These are phyloP conservation scores for Aspergillus nomiae DNA, from an alignment of 2,329 filamentous ascomycete species.

Conservation along the genomic window DNA sequence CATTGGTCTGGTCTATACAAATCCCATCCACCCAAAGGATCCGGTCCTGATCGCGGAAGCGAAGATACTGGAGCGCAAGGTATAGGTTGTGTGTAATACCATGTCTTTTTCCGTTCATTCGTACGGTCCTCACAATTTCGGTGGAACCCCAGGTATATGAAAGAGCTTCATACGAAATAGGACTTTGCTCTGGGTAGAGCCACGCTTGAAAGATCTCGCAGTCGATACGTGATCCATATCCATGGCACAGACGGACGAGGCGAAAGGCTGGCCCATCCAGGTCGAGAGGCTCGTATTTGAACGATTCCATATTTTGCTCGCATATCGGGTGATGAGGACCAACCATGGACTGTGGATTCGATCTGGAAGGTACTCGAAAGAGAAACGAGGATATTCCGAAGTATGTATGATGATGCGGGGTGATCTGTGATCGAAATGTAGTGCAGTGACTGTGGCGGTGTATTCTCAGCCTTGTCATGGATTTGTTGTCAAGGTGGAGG, in stretches of 20 bases:
- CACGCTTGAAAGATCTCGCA: not conserved
- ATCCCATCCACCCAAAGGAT: not conserved
- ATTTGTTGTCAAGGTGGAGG: no score
- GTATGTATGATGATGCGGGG: no score
- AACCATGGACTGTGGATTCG: no score
- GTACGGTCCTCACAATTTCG: not conserved
- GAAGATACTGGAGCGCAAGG: not conserved
- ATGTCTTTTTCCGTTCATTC: not conserved
- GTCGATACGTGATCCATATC: not conserved
- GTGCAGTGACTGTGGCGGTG: no score
- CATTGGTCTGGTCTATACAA: not conserved
- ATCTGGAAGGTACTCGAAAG: no score
- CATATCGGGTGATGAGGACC: no score
- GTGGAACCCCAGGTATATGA: not conserved
- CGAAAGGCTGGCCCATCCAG: not conserved
- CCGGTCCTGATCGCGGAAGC: not conserved
- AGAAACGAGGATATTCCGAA: no score
- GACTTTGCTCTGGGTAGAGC: not conserved
- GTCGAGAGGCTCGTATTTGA: not conserved
- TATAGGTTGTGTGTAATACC: not conserved
- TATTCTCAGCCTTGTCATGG: no score
- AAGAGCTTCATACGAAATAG: not conserved
- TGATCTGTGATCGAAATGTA: no score
- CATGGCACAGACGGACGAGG: not conserved
- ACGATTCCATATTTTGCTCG: not conserved